These are phyloP conservation scores for Centrapalus pauciflorus DNA, from an alignment of 129 eudicot genomes.

Conservation along the genomic window DNA sequence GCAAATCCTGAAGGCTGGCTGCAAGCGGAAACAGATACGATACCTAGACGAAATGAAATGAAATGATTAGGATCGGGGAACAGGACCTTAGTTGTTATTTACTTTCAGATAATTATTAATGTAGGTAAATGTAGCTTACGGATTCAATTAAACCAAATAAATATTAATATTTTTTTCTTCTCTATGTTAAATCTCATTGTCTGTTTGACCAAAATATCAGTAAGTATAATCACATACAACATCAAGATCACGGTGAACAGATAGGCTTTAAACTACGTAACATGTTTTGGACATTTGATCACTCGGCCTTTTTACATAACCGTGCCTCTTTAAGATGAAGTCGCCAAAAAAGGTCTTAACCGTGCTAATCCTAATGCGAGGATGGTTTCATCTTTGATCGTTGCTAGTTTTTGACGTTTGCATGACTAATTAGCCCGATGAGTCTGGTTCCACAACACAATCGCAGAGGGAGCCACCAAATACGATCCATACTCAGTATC, in stretches of 20 bases:
- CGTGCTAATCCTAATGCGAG: no score
- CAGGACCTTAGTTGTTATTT: background rate
- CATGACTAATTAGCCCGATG: background rate
- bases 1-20: background rate
- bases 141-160: conserved; percentile 21
- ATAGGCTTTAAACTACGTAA: conserved; percentile 6
- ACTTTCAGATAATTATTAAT: background rate
- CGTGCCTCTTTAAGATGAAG: no score
- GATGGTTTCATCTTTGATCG: background rate
- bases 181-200: background rate
- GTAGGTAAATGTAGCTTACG: conserved; percentile 31
- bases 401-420: background rate
- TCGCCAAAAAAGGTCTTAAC: no score
- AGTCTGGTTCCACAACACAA: no score
- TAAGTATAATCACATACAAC: background rate
- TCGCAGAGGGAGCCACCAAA: background rate
- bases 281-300: background rate
- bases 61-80: background rate
- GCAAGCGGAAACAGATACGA: background rate
- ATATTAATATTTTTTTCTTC: conserved; percentile 17
- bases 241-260: background rate
- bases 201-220: conserved; percentile 10
- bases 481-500: conserved; percentile 40
- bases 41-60: background rate
- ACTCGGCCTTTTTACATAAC: background rate